Conservation (phyloP, 2,329 filamentous ascomycete species). For the Pyrenochaeta sp. region DNA sequence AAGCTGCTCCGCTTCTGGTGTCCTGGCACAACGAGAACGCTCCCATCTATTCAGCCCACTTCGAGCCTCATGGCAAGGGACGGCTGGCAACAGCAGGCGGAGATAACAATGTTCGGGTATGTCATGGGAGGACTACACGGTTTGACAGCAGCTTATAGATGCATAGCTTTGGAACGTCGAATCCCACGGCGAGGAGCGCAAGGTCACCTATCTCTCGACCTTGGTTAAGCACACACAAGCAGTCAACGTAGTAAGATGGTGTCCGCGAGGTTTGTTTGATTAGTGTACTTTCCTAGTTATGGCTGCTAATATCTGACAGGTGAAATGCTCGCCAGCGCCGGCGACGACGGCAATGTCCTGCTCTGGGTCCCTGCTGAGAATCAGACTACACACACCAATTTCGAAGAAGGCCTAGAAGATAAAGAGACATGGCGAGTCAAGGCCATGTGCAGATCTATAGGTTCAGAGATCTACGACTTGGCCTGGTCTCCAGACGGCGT, state of each 20-base stretch:
- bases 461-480: conserved; percentile 96
- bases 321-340: conserved; percentile 91
- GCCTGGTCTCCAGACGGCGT: conserved; percentile 98
- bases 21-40: conserved; percentile 98
- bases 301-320: conserved; percentile 61
- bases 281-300: background rate
- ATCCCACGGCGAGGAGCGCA: conserved; percentile 81
- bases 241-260: conserved; percentile 97
- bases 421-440: conserved; percentile 97
- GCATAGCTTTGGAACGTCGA: conserved; percentile 89
- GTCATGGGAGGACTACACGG: conserved; percentile 38
- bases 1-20: conserved; percentile 93
- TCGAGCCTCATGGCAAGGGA: conserved; percentile 90
- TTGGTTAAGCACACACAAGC: conserved; percentile 94
- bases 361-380: conserved; percentile 92
- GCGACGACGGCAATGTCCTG: conserved; percentile 96
- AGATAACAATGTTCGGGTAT: conserved; percentile 93
- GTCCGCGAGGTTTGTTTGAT: conserved; percentile 78
- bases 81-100: conserved; percentile 92
- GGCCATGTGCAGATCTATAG: conserved; percentile 95
- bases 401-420: conserved; percentile 86
- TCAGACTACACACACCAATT: conserved; percentile 72
- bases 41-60: conserved; percentile 97
- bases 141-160: conserved; percentile 46
- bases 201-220: conserved; percentile 90